Evolutionary conservation across 371 early-diverging fungal genomes (phyloP).

Genomic region (Syncephalis plumigaleata): DNA sequence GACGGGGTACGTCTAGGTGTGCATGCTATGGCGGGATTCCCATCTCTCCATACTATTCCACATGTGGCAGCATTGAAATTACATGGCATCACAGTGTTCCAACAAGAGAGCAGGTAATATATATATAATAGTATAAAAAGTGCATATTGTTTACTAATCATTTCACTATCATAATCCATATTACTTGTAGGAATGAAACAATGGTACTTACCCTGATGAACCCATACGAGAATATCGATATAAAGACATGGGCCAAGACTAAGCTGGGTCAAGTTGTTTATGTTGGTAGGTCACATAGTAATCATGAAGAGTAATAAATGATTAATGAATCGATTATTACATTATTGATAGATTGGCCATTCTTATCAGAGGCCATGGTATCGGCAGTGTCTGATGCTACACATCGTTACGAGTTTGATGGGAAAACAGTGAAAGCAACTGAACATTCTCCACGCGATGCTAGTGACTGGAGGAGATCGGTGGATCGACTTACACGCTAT

Average conservation of each 20-base stretch:
- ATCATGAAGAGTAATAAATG: not conserved
- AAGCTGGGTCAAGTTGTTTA: slow-evolving; percentile 38
- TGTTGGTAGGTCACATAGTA: slow-evolving; percentile 19
- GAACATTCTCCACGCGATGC: slow-evolving; percentile 18
- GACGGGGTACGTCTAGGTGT: slow-evolving; percentile 48
- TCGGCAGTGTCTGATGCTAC: slow-evolving; percentile 51
- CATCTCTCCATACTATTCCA: slow-evolving; percentile 62
- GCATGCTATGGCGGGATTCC: slow-evolving; percentile 73
- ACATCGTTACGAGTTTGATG: slow-evolving; percentile 38
- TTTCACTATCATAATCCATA: no score
- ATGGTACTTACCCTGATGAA: slow-evolving; percentile 51
- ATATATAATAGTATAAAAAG: no score
- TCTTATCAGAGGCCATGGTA: slow-evolving; percentile 61
- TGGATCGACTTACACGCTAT: slow-evolving; percentile 32
- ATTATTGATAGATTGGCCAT: slow-evolving; percentile 76
- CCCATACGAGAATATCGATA: slow-evolving; percentile 24
- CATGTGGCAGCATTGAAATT: slow-evolving; percentile 42
- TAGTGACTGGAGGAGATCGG: slow-evolving; percentile 36
- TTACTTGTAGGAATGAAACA: slow-evolving; percentile 39
- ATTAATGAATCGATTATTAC: no score
- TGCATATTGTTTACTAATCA: no score
- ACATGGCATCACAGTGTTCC: slow-evolving; percentile 75
- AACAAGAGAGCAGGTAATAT: slow-evolving; percentile 40
- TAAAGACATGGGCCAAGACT: slow-evolving; percentile 25
- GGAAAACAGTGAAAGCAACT: slow-evolving; percentile 19